These are phyloP conservation scores for Xylariaceae sp. DNA, from an alignment of 2,329 filamentous ascomycete species.

Conservation along the genomic window DNA sequence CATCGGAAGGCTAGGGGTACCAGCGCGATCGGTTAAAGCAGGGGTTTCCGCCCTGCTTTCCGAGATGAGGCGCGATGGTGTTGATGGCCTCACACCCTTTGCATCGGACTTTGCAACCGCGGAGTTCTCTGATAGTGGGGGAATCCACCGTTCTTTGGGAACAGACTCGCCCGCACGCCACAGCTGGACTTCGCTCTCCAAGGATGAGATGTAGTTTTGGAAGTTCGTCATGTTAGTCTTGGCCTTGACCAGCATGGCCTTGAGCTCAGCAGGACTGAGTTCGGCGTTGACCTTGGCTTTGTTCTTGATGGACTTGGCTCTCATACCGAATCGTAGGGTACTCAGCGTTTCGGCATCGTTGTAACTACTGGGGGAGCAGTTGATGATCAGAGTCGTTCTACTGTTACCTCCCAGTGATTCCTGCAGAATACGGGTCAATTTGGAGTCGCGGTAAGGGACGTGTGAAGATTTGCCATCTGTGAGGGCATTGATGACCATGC, in stretches of 20 bases:
- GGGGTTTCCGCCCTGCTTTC: constrained; percentile 61
- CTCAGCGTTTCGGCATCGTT: constrained; percentile 93
- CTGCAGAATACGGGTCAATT: constrained; percentile 94
- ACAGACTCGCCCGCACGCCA: constrained; percentile 89
- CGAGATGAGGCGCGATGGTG: constrained; percentile 44
- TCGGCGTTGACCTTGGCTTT: constrained; percentile 99
- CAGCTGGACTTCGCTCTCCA: constrained; percentile 78
- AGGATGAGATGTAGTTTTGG: constrained; percentile 73
- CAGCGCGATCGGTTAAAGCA: constrained; percentile 69
- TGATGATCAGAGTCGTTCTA: constrained; percentile 96
- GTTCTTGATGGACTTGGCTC: constrained; percentile 98
- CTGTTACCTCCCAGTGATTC: constrained; percentile 97
- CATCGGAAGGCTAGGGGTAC: constrained; percentile 78
- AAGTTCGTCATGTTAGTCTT: constrained; percentile 85
- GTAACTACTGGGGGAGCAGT: constrained; percentile 97
- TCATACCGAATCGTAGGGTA: constrained; percentile 88
- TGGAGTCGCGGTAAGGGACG: constrained; percentile 94
- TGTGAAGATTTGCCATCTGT: constrained; percentile 97
- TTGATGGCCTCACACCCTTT: constrained; percentile 47
- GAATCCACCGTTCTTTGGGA: constrained; percentile 82
- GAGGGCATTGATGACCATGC: constrained; percentile 97
- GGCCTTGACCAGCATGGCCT: constrained; percentile 84
- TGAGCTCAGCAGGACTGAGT: constrained; percentile 91
- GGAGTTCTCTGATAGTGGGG: constrained; percentile 55
- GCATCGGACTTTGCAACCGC: constrained; percentile 40